A percentile compares a stretch with the other conserved stretches of the same genome.
Evolutionary conservation across 2,329 filamentous ascomycete genomes (phyloP).

Genomic region (Cercospora brassicicola): DNA sequence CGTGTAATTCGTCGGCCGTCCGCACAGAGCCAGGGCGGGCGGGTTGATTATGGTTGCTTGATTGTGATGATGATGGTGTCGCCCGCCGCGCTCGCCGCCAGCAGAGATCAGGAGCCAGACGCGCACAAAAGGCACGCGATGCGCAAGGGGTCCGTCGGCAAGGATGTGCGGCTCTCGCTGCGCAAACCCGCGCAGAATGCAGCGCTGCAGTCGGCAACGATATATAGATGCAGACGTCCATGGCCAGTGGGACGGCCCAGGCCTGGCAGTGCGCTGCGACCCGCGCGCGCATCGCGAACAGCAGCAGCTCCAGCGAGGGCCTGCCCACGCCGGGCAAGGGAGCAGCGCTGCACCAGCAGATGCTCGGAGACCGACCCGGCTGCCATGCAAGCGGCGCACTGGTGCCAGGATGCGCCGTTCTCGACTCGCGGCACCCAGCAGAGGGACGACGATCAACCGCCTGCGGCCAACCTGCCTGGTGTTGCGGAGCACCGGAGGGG

Average conservation of each 20-base stretch:
- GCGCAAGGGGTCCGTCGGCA: conserved; percentile 2
- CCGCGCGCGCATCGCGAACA: neutral
- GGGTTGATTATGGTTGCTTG: neutral
- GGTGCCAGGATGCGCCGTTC: conserved; percentile 2
- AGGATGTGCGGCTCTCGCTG: neutral
- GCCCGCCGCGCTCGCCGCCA: neutral
- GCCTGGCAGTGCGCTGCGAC: neutral
- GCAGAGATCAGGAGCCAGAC: neutral
- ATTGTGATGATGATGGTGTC: neutral
- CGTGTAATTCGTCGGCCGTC: conserved; percentile 8
- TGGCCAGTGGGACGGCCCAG: neutral
- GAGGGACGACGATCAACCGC: neutral
- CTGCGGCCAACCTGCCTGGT: neutral
- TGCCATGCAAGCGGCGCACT: conserved; percentile 1
- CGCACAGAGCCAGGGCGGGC: neutral
- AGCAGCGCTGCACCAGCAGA: neutral
- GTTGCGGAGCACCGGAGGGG: neutral
- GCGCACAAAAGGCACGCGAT: neutral
- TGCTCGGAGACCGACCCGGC: conserved; percentile 5
- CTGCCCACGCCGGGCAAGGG: neutral
- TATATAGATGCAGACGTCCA: neutral
- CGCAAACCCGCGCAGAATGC: neutral
- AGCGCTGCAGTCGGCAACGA: neutral
- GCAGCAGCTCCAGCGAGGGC: neutral
- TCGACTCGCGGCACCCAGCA: neutral